These are phyloP conservation scores for Coemansia sp. DNA, from an alignment of 192 early-diverging fungal species.

Conservation along the genomic window DNA sequence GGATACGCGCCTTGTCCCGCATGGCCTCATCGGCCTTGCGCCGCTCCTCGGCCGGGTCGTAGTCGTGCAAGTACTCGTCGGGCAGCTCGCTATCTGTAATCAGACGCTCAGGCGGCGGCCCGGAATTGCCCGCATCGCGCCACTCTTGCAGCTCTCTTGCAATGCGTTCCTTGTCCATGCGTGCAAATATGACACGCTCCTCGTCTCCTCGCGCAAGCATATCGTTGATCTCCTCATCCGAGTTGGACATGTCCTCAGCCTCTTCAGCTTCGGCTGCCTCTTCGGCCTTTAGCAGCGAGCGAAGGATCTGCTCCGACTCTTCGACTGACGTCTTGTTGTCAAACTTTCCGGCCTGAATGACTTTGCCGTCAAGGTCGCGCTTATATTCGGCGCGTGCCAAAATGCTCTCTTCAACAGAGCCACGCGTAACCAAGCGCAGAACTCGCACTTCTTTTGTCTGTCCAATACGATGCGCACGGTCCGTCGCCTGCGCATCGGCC, in stretches of 20 bases:
- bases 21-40: slow-evolving; percentile 54
- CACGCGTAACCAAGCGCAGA: slow-evolving; percentile 84
- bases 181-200: slow-evolving; percentile 60
- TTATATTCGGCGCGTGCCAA: slow-evolving; percentile 92
- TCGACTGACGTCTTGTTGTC: slow-evolving; percentile 92
- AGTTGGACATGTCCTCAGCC: slow-evolving; percentile 59
- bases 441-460: slow-evolving; percentile 98
- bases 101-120: slow-evolving; percentile 70
- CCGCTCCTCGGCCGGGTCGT: slow-evolving; percentile 54
- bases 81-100: slow-evolving; percentile 87
- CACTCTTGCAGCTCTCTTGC: slow-evolving; percentile 55
- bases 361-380: slow-evolving; percentile 94
- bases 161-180: slow-evolving; percentile 73
- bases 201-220: slow-evolving; percentile 84
- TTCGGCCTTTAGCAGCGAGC: slow-evolving; percentile 75
- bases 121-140: slow-evolving; percentile 56
- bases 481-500: slow-evolving; percentile 97
- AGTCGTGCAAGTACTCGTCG: slow-evolving; percentile 68
- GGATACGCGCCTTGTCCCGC: slow-evolving; percentile 71
- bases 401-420: slow-evolving; percentile 93
- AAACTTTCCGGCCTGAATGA: slow-evolving; percentile 99
- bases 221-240: slow-evolving; percentile 90
- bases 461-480: slow-evolving; percentile 99
- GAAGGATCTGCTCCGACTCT: slow-evolving; percentile 88
- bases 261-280: slow-evolving; percentile 75